Conservation (phyloP, 306 rosid species). For the Lupinus albus region DNA sequence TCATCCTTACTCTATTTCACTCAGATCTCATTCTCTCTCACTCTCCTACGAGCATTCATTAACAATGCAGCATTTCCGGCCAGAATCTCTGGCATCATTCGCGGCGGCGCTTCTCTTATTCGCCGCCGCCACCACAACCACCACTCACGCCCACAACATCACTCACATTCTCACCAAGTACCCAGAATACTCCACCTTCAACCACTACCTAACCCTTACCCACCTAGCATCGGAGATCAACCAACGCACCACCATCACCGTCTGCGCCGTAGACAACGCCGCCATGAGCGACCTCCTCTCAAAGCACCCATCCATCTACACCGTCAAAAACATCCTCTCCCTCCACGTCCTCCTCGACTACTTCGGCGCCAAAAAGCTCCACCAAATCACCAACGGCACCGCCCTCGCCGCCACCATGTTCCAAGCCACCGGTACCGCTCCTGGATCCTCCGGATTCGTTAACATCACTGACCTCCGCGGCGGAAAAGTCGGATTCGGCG, state of each 20-base stretch:
- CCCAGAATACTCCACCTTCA: slow-evolving; percentile 84
- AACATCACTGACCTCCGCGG: slow-evolving; percentile 85
- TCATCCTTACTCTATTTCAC: not conserved
- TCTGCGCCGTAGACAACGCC: slow-evolving; percentile 82
- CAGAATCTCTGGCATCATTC: slow-evolving; percentile 25
- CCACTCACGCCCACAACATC: slow-evolving; percentile 61
- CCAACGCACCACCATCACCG: slow-evolving; percentile 67
- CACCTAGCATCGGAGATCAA: slow-evolving; percentile 82
- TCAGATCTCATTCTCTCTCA: slow-evolving; percentile 26
- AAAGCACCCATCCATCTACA: slow-evolving; percentile 57
- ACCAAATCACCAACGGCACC: slow-evolving; percentile 95
- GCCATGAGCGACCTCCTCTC: slow-evolving; percentile 70
- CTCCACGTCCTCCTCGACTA: slow-evolving; percentile 90
- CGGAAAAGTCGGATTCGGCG: slow-evolving; percentile 79
- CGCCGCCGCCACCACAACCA: not conserved
- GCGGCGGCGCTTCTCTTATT: slow-evolving; percentile 35
- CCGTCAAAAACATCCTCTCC: slow-evolving; percentile 83
- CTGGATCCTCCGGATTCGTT: slow-evolving; percentile 75
- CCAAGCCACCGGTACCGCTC: slow-evolving; percentile 85
- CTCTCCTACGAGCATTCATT: slow-evolving; percentile 29
- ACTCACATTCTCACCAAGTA: slow-evolving; percentile 60
- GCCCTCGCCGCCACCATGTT: slow-evolving; percentile 85
- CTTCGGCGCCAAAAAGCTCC: slow-evolving; percentile 91
- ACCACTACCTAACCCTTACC: slow-evolving; percentile 68
- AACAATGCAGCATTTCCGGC: slow-evolving; percentile 52